Base-by-base conservation (phyloP, 805 yeast species). In the Yarrowia sp. region DNA sequence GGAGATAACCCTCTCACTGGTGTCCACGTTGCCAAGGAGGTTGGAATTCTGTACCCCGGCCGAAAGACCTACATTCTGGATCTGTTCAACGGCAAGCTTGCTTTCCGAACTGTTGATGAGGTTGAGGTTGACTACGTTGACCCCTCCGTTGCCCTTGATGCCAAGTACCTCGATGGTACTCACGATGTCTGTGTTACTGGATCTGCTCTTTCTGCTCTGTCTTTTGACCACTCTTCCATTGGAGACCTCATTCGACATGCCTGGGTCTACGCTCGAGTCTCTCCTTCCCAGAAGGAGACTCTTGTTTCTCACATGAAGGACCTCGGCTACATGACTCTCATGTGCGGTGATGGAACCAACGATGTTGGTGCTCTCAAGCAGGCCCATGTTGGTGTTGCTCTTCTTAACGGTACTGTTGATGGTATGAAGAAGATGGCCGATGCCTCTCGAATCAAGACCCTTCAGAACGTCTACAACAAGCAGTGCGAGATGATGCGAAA, bases 281-380 rank as follows among this genome's bases (percentile, higher is more conserved):
- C 98, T 7, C 99, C 99, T 43, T 73, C 88, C 26, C 99, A 95
- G 79, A 95, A 95, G 78, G 99, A 95, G 77, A 91, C 88, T 70
- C 86, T 95, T 71, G 81, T 95, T 72, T 87, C 86, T 67, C 83
- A 92, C 40, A 83, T 90, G 75, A 95, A 93, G 76, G 87, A 85
- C 67, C 82, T 90, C 75, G 97, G 97, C 26, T 95, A 93, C 78
- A 88, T 85, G 73, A 95, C 98, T 24, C 82, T 95, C 71, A 95
- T 95, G 99, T 95, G 99, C 78, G 99, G 99, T 81, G 99, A 95
- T 78, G 99, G 99, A 78, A 95, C 99, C n/a, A 95, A 95, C 74
- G 99, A 95, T 81, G 99, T 95, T 59, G 99, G 99, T 77, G 99
- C 99, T 64, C 84, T 95, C 78, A 95, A 95, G 77, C 98, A 95